Evolutionary conservation across 768 basidiomycete species (phyloP).

Genomic region (Cubamyces lactineus): DNA sequence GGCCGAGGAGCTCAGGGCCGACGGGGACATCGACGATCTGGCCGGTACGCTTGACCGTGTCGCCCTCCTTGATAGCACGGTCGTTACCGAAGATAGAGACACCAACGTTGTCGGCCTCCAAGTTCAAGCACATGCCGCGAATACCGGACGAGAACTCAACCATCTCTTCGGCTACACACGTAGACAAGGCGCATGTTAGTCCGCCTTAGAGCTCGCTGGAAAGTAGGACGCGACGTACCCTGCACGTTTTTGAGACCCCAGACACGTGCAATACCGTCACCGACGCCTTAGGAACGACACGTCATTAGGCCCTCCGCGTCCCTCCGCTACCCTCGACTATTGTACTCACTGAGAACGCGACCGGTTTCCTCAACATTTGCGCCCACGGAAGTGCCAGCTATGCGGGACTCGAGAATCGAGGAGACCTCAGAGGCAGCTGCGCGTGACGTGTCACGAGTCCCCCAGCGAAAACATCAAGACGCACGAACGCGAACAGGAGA

Average conservation of each 20-base stretch:
- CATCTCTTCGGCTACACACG: slow-evolving; percentile 92
- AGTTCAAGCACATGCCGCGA: slow-evolving; percentile 99
- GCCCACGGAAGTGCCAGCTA: slow-evolving; percentile 87
- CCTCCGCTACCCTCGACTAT: not conserved
- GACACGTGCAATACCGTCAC: slow-evolving; percentile 99
- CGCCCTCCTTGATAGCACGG: slow-evolving; percentile 99
- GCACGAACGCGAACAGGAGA: slow-evolving; percentile 9
- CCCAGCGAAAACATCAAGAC: slow-evolving; percentile 22
- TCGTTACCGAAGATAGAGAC: slow-evolving; percentile 99
- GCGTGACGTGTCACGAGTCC: slow-evolving; percentile 39
- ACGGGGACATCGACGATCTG: slow-evolving; percentile 99
- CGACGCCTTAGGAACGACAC: slow-evolving; percentile 67
- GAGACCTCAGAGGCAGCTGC: slow-evolving; percentile 98
- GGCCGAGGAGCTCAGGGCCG: slow-evolving; percentile 94
- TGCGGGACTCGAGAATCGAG: slow-evolving; percentile 98
- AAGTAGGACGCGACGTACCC: slow-evolving; percentile 52
- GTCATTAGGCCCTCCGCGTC: slow-evolving; percentile 33
- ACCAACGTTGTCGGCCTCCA: slow-evolving; percentile 99
- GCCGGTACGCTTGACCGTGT: slow-evolving; percentile 99
- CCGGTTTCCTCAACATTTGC: slow-evolving; percentile 99
- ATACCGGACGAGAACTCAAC: slow-evolving; percentile 99
- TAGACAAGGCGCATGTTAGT: slow-evolving; percentile 27
- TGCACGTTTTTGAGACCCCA: slow-evolving; percentile 99
- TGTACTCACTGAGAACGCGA: slow-evolving; percentile 89
- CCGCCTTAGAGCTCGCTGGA: slow-evolving; percentile 1